phyloP scores from a whole-genome alignment of 2,329 filamentous ascomycete genomes.

The Thyridium curvatum region DNA sequence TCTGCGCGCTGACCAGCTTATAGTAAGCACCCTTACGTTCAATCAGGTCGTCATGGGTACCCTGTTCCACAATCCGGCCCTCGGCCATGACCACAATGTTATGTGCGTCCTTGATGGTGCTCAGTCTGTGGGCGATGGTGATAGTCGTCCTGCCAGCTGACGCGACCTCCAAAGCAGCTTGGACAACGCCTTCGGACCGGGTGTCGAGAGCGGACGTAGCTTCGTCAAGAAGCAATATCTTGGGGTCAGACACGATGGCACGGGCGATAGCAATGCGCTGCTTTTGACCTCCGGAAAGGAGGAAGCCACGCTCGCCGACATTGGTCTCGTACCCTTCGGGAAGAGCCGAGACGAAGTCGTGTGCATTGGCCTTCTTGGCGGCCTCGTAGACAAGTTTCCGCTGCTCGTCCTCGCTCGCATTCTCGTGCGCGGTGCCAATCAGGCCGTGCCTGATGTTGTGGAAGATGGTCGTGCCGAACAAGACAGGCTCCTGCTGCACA shows the following conservation, averaged over 20 bases:
- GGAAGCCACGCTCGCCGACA: constrained; percentile 90
- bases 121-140: constrained; percentile 90
- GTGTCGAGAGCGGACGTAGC: constrained; percentile 92
- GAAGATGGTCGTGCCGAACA: constrained; percentile 85
- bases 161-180: constrained; percentile 83
- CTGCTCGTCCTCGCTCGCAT: constrained; percentile 60
- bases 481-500: constrained; percentile 86
- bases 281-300: constrained; percentile 92
- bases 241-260: constrained; percentile 85
- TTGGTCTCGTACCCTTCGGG: constrained; percentile 90
- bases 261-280: constrained; percentile 93
- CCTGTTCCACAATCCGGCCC: constrained; percentile 87
- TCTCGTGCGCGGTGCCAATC: constrained; percentile 74
- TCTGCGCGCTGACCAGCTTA: constrained; percentile 82
- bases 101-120: constrained; percentile 88
- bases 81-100: constrained; percentile 92
- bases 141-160: constrained; percentile 87
- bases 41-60: constrained; percentile 76
- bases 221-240: constrained; percentile 88
- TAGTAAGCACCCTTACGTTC: constrained; percentile 68
- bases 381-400: constrained; percentile 69
- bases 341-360: constrained; percentile 78
- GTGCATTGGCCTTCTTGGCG: constrained; percentile 85
- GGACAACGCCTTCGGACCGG: constrained; percentile 89
- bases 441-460: constrained; percentile 88